Base-by-base conservation (phyloP, 169 alveolate genomes). In the Hepatocystis sp. region DNA sequence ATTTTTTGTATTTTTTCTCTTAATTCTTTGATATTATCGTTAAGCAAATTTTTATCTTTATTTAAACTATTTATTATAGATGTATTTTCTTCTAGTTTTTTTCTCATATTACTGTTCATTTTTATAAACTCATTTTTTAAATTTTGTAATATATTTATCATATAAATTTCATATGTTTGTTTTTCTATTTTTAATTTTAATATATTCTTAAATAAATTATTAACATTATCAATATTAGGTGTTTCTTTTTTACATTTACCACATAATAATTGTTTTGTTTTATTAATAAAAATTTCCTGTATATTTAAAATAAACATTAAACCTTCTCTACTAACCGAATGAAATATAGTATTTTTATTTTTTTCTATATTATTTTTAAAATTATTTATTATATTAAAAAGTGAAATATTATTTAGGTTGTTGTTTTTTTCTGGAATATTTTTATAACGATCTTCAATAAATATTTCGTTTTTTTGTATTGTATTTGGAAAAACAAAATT, bases 141-240 rank as follows among this genome's bases (percentile, higher is more conserved):
- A 42, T 61, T 81, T 19, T 81, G 15, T 65, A 81, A 60, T 47
- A 81, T 19, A 23, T 51, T 51, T 19, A 39, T 42, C 84, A 81
- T 61, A 66, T 81, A 81, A 39, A 81, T 49, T 81, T 81, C 89
- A n/a, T 39, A 61, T 0, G 89, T 81, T 13, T 81, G 58, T 51
- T 81, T 81, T 64, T 81, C 89, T 81, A 81, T 53, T 61, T 63
- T 63, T n/a, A 81, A 25, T 42, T 81, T 81, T 39, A 81, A 55
- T 25, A 81, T 60, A 21, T 61, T 67, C 30, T 46, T 51, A 53
- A 81, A 81, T 3, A 81, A 13, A 13, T 36, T 40, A 61, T 64
- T 51, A 28, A 53, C 40, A 30, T 30, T 53, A 17, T 63, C 19
- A 10, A 60, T 13, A 4, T n/a, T 25, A 1, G 27, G 58, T 4